Evolutionary conservation across 805 yeast species (phyloP), one percentile per base, ranked within the genome.

Genomic region (Myxozyma mucilagina): DNA sequence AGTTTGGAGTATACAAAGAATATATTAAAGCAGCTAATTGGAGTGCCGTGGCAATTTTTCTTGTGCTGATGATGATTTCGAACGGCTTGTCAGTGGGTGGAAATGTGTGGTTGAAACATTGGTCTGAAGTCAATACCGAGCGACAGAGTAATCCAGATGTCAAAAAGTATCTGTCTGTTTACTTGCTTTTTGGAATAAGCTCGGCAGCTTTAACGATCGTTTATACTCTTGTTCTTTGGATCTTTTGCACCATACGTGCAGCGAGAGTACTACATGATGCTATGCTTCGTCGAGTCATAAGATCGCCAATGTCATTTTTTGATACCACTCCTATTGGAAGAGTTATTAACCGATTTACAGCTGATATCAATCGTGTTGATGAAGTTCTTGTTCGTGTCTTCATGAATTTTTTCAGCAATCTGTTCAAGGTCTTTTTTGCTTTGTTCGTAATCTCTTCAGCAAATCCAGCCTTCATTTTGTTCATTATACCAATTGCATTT

Each of bases 281-380:
- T n/a, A 90, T 92, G 97, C 84, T 91, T 4, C 74, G 74, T 18
- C 73, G 82, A 56, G 94, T 92, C 9, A 74, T 92, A 62, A 80
- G 92, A 65, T 94, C 97, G 0, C 97, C 97, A 64, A 92, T 92
- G 97, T 82, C 90, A 35, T 92, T 92, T 72, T 92, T 92, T 72
- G 97, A 92, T 75, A 90, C 97, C 1, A 92, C 97, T 0, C 97
- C 97, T 57, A 84, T 91, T 64, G 97, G 97, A 38, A 82, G 97
- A 76, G 84, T 92, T 61, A 78, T 91, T 73, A 92, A 92, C 77
- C 80, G 97, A 73, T 92, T 92, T 71, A 89, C 97, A 1, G 90
- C 84, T 72, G 97, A 92, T 78, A 84, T 92, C 53, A 89, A 89
- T 75, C 88, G 89, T 72, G 85, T 92, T 63, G 97, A 92, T 75